A percentile compares a stretch with the other conserved stretches of the same genome.
Evolutionary conservation across 169 alveolate genomes (phyloP).

Genomic region (Hepatocystis sp.): DNA sequence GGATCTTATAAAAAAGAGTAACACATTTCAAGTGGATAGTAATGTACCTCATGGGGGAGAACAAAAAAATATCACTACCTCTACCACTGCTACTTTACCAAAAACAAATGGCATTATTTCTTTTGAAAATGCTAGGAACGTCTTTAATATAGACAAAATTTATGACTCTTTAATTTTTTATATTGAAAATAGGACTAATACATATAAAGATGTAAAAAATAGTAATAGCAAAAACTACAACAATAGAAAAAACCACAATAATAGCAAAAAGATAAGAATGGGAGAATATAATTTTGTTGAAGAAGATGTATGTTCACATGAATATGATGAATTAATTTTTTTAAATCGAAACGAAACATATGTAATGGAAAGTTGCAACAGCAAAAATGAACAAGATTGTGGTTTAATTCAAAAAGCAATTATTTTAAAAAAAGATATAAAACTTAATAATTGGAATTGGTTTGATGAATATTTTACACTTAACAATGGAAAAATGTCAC

Average conservation of each 20-base stretch:
- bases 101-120: conserved; percentile 17
- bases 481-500: too few relatives aligned
- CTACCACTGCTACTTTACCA: background rate
- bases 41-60: too few relatives aligned
- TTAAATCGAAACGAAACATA: conserved; percentile 34
- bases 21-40: too few relatives aligned
- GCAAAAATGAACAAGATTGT: conserved; percentile 9
- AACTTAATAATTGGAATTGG: too few relatives aligned
- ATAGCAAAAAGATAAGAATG: too few relatives aligned
- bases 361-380: conserved; percentile 1
- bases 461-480: too few relatives aligned
- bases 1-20: too few relatives aligned
- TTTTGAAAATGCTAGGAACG: conserved; percentile 14
- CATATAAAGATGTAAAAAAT: too few relatives aligned
- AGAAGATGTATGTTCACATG: conserved; percentile 11
- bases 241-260: background rate
- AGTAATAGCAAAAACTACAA: background rate
- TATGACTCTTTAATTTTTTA: conserved; percentile 23
- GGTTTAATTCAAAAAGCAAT: conserved; percentile 10
- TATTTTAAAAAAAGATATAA: too few relatives aligned
- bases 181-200: conserved; percentile 3
- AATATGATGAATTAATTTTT: conserved; percentile 42
- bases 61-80: background rate
- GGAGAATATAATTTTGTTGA: conserved; percentile 32
- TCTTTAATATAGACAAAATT: conserved; percentile 21